These are phyloP conservation scores for Penicillium sp. DNA, from an alignment of 2,329 filamentous ascomycete genomes.

Conservation along the genomic window DNA sequence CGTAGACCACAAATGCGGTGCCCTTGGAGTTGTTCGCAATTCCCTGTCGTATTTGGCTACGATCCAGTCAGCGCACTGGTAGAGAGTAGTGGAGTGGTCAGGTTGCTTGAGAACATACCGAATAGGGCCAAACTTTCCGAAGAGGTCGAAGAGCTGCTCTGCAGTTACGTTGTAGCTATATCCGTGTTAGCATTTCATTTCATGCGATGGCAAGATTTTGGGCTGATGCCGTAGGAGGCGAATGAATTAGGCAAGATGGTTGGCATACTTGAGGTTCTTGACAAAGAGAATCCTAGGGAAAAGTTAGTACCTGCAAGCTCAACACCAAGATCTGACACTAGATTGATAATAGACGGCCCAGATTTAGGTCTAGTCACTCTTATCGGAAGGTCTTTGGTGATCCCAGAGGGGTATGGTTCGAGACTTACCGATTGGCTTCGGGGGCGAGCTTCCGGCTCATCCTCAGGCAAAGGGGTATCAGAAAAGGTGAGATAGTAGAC, in stretches of 20 bases:
- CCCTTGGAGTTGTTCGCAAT: slow-evolving; percentile 98
- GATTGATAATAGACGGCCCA: background rate
- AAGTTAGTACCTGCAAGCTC: slow-evolving; percentile 14
- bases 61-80: slow-evolving; percentile 9
- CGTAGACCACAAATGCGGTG: slow-evolving; percentile 98
- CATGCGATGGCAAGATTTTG: background rate
- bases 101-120: slow-evolving; percentile 65
- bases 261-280: slow-evolving; percentile 91
- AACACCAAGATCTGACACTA: background rate
- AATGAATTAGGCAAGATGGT: slow-evolving; percentile 12
- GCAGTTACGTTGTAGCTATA: slow-evolving; percentile 96
- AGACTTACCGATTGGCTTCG: slow-evolving; percentile 93
- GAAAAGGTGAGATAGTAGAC: slow-evolving; percentile 23
- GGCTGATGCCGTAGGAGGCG: background rate
- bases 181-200: slow-evolving; percentile 19
- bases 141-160: slow-evolving; percentile 97
- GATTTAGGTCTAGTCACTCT: background rate
- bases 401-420: slow-evolving; percentile 34
- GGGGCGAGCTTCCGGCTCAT: slow-evolving; percentile 82
- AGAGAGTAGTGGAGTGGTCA: slow-evolving; percentile 14
- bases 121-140: slow-evolving; percentile 95
- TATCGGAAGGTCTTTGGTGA: slow-evolving; percentile 11
- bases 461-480: slow-evolving; percentile 35
- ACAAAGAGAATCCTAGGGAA: slow-evolving; percentile 91
- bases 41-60: slow-evolving; percentile 95